Percentiles rank a stretch among this genome's conserved stretches.
Evolutionary conservation across 352 stramenopile genomes (phyloP).

Genomic region (Globisporangium ultimum): DNA sequence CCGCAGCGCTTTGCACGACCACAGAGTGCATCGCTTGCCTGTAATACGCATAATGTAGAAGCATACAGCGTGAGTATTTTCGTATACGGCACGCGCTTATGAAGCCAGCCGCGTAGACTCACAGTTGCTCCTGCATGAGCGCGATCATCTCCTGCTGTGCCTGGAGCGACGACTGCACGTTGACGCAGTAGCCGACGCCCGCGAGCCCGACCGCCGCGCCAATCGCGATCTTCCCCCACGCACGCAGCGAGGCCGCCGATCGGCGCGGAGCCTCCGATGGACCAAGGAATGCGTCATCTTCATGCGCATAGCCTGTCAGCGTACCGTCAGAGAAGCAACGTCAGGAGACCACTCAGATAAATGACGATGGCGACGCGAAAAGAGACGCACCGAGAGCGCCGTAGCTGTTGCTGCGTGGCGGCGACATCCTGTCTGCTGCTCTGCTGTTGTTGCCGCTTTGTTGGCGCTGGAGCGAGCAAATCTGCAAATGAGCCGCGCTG

Average conservation of each 20-base stretch:
- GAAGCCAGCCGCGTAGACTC: not conserved
- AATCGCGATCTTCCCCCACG: conserved; percentile 32
- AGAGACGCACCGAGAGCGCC: conserved; percentile 3
- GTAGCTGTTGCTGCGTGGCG: conserved; percentile 7
- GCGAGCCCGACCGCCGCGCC: conserved; percentile 28
- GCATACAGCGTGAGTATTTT: no score
- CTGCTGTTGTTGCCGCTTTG: not conserved
- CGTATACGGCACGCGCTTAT: no score
- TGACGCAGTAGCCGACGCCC: conserved; percentile 28
- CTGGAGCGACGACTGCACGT: conserved; percentile 35
- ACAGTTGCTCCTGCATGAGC: conserved; percentile 50
- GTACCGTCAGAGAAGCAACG: not conserved
- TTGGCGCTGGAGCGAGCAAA: not conserved
- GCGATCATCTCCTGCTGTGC: conserved; percentile 30
- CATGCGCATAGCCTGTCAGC: conserved; percentile 16
- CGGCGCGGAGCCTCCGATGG: not conserved
- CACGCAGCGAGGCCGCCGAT: not conserved
- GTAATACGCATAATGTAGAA: not conserved
- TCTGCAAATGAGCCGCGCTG: not conserved
- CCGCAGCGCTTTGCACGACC: conserved; percentile 20
- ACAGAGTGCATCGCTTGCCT: conserved; percentile 49
- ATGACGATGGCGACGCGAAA: not conserved
- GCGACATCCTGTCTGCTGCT: not conserved
- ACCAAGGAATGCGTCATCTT: conserved; percentile 21
- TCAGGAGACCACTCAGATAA: not conserved